Conservation (phyloP, 2,329 filamentous ascomycete genomes). For the Monosporascus sp. region DNA sequence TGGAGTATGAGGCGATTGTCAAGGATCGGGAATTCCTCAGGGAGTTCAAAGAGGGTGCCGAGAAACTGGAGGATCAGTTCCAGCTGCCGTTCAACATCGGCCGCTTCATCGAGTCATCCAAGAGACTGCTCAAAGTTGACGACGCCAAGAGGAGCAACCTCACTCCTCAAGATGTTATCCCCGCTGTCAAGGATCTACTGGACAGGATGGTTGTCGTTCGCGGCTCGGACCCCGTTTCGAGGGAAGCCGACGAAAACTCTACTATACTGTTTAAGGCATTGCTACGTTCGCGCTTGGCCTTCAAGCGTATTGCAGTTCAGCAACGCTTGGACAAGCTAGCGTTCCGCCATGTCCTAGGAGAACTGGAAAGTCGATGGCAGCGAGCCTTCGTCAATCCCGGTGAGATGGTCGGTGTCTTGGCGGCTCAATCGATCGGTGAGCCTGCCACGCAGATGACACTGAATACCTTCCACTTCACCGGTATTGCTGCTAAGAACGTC, state of each 20-base stretch:
- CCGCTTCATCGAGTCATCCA: conserved; percentile 85
- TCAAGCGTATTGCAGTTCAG: conserved; percentile 84
- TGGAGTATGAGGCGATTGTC: conserved; percentile 76
- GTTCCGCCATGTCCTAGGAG: conserved; percentile 86
- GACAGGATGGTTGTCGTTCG: conserved; percentile 79
- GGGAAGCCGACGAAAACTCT: conserved; percentile 81
- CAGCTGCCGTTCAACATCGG: conserved; percentile 89
- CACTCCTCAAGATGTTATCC: conserved; percentile 81
- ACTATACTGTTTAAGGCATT: conserved; percentile 91
- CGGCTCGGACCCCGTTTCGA: conserved; percentile 74
- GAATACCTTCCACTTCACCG: conserved; percentile 99
- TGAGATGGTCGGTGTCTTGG: conserved; percentile 97
- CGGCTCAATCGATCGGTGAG: conserved; percentile 97
- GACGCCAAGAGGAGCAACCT: conserved; percentile 82
- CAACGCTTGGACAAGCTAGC: conserved; percentile 86
- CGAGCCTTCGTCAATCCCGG: conserved; percentile 83
- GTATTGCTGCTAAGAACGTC: conserved; percentile 99
- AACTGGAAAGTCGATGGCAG: conserved; percentile 83
- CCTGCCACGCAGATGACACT: conserved; percentile 99
- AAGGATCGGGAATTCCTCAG: conserved; percentile 74
- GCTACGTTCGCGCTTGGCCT: conserved; percentile 81
- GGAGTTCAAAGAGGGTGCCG: conserved; percentile 51
- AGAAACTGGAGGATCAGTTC: conserved; percentile 78
- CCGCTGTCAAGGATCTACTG: conserved; percentile 68
- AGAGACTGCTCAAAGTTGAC: conserved; percentile 85